A percentile compares a stretch with the other conserved stretches of the same genome.
Evolutionary conservation across 345 rosid genomes (phyloP).

Genomic region (Eutrema japonicum): DNA sequence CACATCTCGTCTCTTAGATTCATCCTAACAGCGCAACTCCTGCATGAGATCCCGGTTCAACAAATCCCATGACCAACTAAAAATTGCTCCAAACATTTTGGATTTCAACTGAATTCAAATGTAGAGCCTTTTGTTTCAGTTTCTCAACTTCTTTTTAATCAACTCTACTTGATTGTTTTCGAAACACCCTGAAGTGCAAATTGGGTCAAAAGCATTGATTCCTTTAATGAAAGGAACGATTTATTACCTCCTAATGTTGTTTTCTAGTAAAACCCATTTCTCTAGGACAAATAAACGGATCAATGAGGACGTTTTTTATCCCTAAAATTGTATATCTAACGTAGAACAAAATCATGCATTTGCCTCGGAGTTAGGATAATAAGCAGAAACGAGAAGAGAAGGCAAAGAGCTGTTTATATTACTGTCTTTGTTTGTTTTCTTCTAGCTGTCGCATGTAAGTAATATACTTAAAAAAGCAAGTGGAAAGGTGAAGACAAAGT

Average conservation of each 20-base stretch:
- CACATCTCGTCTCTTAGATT: not conserved
- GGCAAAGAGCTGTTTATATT: conserved; percentile 7
- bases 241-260: not conserved
- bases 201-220: conserved; percentile 1
- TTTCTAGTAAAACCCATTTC: not conserved
- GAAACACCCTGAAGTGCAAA: not conserved
- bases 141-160: not conserved
- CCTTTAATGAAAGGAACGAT: not conserved
- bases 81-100: conserved; percentile 8
- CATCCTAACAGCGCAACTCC: not conserved
- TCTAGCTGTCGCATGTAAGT: conserved; percentile 23
- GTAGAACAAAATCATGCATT: not conserved
- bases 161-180: not conserved
- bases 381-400: conserved; percentile 23
- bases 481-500: conserved; percentile 37
- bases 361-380: conserved; percentile 29
- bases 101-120: conserved; percentile 16
- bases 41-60: conserved; percentile 16
- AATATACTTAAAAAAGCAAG: conserved; percentile 17
- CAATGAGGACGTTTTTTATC: not conserved
- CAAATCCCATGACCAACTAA: not conserved
- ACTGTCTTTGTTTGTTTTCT: conserved; percentile 27
- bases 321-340: not conserved
- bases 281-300: not conserved
- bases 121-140: conserved; percentile 17